phyloP scores from a whole-genome alignment of 2,329 filamentous ascomycete genomes.

The Penicillium sp. region DNA sequence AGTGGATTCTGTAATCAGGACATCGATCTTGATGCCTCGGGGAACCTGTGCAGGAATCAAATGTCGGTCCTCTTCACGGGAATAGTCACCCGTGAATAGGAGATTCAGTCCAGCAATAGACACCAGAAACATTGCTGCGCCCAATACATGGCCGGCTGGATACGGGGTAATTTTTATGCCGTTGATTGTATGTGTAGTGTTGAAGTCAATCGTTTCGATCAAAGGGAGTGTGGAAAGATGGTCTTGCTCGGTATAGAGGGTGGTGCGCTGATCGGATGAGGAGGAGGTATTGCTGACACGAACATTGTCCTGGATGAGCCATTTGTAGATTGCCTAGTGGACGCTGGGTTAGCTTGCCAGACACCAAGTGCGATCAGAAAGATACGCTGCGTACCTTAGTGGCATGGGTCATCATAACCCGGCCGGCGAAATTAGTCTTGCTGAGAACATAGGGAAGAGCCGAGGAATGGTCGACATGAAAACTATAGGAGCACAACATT shows the following conservation, averaged over 20 bases:
- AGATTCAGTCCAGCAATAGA: constrained; percentile 96
- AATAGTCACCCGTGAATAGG: constrained; percentile 97
- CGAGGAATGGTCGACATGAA: constrained; percentile 96
- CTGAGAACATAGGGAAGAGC: constrained; percentile 96
- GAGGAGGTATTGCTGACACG: constrained; percentile 70
- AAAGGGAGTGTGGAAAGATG: constrained; percentile 87
- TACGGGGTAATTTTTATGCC: constrained; percentile 96
- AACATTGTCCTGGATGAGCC: constrained; percentile 96
- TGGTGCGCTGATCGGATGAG: constrained; percentile 58
- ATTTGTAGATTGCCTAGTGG: constrained; percentile 82
- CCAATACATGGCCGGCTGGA: constrained; percentile 94
- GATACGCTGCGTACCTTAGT: constrained; percentile 57
- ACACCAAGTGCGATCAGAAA: too few relatives aligned
- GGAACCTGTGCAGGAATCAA: constrained; percentile 90
- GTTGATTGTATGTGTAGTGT: constrained; percentile 95
- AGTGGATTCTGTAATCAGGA: constrained; percentile 94
- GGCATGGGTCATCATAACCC: constrained; percentile 98
- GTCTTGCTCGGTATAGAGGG: constrained; percentile 90
- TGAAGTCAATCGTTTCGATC: constrained; percentile 97
- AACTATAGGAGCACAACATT: constrained; percentile 55
- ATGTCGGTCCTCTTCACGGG: constrained; percentile 90
- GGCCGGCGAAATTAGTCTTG: constrained; percentile 95
- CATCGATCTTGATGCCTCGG: constrained; percentile 83
- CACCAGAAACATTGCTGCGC: constrained; percentile 96
- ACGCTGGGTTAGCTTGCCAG: neutral